These are phyloP conservation scores for Suillus discolor DNA, from an alignment of 768 basidiomycete genomes.

Conservation along the genomic window DNA sequence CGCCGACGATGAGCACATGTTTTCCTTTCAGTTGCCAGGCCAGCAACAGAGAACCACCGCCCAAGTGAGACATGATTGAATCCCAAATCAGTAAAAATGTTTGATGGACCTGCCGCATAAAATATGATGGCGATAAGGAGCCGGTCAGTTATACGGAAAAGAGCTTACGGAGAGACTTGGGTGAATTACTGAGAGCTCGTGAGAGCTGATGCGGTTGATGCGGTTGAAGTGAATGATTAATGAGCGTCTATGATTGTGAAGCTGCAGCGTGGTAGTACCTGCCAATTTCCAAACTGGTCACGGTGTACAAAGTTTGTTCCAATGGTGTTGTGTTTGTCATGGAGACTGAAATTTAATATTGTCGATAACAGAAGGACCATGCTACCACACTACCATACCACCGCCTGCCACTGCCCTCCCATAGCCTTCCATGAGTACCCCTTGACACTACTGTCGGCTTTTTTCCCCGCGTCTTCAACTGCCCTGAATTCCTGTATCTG, in stretches of 20 bases:
- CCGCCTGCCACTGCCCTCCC: background rate
- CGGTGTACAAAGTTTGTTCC: background rate
- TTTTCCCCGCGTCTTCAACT: background rate
- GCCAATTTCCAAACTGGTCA: background rate
- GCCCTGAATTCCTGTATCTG: background rate
- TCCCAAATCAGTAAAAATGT: background rate
- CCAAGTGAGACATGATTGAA: slow-evolving; percentile 13
- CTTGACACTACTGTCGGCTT: background rate
- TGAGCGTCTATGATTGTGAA: background rate
- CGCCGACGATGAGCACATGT: slow-evolving; percentile 88
- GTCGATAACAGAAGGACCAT: background rate
- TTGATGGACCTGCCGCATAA: slow-evolving; percentile 6
- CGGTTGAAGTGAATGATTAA: background rate
- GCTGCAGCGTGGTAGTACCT: background rate
- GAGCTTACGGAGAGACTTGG: background rate
- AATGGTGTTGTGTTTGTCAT: slow-evolving; percentile 18
- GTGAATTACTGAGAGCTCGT: background rate
- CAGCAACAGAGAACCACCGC: slow-evolving; percentile 80
- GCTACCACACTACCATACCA: background rate
- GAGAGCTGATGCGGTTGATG: background rate
- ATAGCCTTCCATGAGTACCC: slow-evolving; percentile 6
- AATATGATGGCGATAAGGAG: background rate
- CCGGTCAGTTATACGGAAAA: background rate
- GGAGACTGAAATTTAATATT: slow-evolving; percentile 16
- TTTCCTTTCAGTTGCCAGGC: slow-evolving; percentile 92